Evolutionary conservation across 1,284 basidiomycete genomes (phyloP), one percentile per base, ranked within the genome.

Genomic region (Coriolopsis trogii): DNA sequence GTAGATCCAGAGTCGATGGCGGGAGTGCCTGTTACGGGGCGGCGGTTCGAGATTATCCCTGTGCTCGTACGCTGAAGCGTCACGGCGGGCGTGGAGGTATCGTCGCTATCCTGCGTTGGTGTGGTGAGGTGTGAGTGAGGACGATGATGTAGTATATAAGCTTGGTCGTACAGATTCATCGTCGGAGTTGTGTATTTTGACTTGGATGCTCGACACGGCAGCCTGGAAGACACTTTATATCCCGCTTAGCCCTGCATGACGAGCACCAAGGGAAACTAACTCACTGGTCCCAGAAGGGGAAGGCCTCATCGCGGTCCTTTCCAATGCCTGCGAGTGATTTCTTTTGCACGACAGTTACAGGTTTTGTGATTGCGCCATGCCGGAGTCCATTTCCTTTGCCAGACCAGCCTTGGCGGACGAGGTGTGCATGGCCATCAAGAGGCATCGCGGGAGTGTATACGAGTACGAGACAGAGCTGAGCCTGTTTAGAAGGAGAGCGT

Each of bases 281-380:
- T 69, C 63, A 95, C 93, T 95, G 91, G 69, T 97, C 93, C 93
- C 93, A 97, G 81, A 96, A 97, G 41, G 92, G 91, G 66, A 95
- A 93, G 0, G 91, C 91, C 61, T 94, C 93, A 66, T 95, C 93
- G 56, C 93, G 79, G 69, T 96, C 93, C 68, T 92, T 93, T 48
- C 94, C 94, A 47, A 97, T 72, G 1, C 94, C 94, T 15, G 82
- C 73, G 18, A 95, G 75, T 4, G 80, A 90, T 74, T 88, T 91
- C 77, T 96, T 96, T 69, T 91, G 89, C 1, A 87, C 79, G 31
- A 95, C 82, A 2, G 86, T 78, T 40, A 97, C 73, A 2, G 93
- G 94, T 16, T 84, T 80, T 18, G 74, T 70, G 38, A 89, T 82
- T 18, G 87, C 81, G 4, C 85, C 88, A 26, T 82, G 71, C 24